A percentile compares a stretch with the other conserved stretches of the same genome.
phyloP scores from a whole-genome alignment of 305 asterid species.

The Solanum aculeatissimum region DNA sequence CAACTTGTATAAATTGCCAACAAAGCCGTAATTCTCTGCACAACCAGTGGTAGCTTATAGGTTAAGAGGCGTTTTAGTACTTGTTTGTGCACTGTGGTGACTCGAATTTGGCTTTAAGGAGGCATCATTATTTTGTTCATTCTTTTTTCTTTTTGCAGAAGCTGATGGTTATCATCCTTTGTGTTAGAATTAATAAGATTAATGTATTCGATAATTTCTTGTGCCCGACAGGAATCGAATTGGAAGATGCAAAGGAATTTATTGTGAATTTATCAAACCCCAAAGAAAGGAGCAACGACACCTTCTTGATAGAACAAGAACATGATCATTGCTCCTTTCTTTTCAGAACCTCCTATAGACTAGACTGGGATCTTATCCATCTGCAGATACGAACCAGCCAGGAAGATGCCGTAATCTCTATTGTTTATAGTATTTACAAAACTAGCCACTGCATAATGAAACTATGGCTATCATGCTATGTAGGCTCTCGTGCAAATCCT shows the following conservation, averaged over 20 bases:
- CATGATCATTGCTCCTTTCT: neutral
- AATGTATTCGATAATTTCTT: neutral
- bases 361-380: neutral
- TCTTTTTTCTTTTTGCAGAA: neutral
- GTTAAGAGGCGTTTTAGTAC: neutral
- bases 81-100: neutral
- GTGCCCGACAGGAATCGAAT: neutral
- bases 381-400: neutral
- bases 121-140: neutral
- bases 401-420: neutral
- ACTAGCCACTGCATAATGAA: neutral
- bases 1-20: neutral
- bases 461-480: neutral
- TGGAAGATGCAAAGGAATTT: neutral
- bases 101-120: neutral
- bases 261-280: neutral
- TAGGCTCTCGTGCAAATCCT: neutral
- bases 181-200: neutral
- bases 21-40: neutral
- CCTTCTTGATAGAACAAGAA: neutral
- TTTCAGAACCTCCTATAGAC: neutral
- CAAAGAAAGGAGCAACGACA: neutral
- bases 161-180: neutral
- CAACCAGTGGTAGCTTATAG: neutral
- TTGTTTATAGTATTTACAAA: neutral